Conservation (phyloP, 805 yeast genomes). For the Candida dendrica region DNA sequence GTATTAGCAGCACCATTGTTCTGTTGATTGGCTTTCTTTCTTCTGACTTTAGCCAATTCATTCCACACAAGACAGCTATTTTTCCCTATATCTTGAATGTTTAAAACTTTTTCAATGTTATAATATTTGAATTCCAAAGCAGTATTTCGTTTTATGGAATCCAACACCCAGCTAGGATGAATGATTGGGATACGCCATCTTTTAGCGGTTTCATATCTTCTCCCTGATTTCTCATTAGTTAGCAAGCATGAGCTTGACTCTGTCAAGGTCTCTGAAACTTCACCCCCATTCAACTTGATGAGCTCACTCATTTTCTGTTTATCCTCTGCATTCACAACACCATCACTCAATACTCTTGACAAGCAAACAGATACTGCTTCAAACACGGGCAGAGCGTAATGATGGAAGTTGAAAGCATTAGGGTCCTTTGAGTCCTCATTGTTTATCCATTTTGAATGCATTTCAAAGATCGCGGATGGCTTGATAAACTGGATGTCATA, state of each 20-base stretch:
- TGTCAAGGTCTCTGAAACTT: slow-evolving; percentile 42
- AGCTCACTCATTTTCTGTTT: slow-evolving; percentile 26
- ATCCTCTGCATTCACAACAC: slow-evolving; percentile 17
- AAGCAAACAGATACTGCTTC: slow-evolving; percentile 31
- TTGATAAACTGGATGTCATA: slow-evolving; percentile 51
- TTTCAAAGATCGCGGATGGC: slow-evolving; percentile 34
- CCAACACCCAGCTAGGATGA: slow-evolving; percentile 34
- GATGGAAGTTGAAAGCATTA: slow-evolving; percentile 16
- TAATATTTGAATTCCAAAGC: slow-evolving; percentile 25
- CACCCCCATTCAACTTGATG: slow-evolving; percentile 41
- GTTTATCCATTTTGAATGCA: slow-evolving; percentile 45
- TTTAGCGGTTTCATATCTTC: slow-evolving; percentile 39
- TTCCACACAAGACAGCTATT: slow-evolving; percentile 24
- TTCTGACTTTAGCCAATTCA: slow-evolving; percentile 9
- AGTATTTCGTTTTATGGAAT: slow-evolving; percentile 31
- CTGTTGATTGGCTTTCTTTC: slow-evolving; percentile 5
- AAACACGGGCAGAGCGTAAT: slow-evolving; percentile 34
- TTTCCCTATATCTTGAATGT: slow-evolving; percentile 18
- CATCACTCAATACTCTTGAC: slow-evolving; percentile 25
- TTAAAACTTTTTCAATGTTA: slow-evolving; percentile 15
- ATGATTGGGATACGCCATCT: slow-evolving; percentile 34
- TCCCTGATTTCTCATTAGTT: slow-evolving; percentile 44
- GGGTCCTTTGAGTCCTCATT: slow-evolving; percentile 35
- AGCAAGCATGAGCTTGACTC: slow-evolving; percentile 36
- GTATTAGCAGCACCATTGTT: no score